These are phyloP conservation scores for Gracilaria caudata DNA, from an alignment of 23 red algal genomes.

Conservation along the genomic window DNA sequence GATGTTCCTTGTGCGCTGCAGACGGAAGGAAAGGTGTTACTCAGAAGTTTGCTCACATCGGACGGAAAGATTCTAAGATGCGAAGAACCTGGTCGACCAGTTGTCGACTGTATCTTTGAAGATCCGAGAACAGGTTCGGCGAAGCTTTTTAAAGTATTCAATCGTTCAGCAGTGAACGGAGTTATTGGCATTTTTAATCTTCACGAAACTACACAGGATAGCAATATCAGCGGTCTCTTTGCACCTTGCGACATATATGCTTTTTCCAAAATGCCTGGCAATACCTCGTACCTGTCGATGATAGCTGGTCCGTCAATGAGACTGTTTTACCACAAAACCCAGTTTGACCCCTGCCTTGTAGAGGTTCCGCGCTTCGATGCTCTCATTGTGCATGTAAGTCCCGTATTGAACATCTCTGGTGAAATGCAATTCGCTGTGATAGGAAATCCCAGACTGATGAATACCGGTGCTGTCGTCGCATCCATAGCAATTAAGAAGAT, in stretches of 20 bases:
- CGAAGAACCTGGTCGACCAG: conserved; percentile 39
- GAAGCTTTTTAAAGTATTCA: conserved; percentile 60
- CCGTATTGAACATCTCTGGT: conserved; percentile 14
- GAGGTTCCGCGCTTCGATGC: conserved; percentile 17
- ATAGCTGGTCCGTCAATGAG: not conserved
- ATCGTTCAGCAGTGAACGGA: conserved; percentile 29
- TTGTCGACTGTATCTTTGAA: conserved; percentile 43
- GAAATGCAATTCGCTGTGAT: conserved; percentile 27
- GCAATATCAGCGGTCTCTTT: conserved; percentile 13
- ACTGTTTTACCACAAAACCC: conserved; percentile 14
- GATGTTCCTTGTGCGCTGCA: conserved; percentile 13
- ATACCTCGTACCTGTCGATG: conserved; percentile 16
- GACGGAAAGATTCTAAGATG: conserved; percentile 57
- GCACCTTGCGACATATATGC: conserved; percentile 23
- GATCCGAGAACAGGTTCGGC: conserved; percentile 15
- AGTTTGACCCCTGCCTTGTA: conserved; percentile 1
- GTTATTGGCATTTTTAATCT: conserved; percentile 60
- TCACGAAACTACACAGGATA: not conserved
- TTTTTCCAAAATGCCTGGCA: conserved; percentile 11
- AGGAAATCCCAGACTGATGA: conserved; percentile 44
- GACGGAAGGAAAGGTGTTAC: not conserved
- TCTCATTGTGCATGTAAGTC: conserved; percentile 43
- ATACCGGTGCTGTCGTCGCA: conserved; percentile 24
- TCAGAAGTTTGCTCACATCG: conserved; percentile 31
- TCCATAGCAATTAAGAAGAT: conserved; percentile 23